A percentile compares a stretch with the other conserved stretches of the same genome.
These are phyloP conservation scores for Metroxylon sagu DNA, from an alignment of 176 grass and related monocot species.

Conservation along the genomic window DNA sequence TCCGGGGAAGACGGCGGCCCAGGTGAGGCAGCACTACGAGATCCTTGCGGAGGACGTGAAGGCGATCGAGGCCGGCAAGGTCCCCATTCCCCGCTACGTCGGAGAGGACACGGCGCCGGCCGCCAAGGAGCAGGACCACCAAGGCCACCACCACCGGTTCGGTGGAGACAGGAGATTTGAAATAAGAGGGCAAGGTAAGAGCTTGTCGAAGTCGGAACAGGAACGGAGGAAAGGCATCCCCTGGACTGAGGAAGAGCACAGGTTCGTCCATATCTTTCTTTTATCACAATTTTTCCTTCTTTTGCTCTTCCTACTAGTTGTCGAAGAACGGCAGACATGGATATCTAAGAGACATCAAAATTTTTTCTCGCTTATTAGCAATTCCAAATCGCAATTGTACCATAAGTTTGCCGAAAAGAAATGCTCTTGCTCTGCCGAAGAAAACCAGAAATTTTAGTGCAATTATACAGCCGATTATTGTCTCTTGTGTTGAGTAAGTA, in stretches of 20 bases:
- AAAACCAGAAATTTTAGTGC: no score
- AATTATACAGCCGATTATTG: no score
- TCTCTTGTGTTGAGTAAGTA: no score
- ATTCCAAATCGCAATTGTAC: no score
- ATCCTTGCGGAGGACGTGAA: slow-evolving; percentile 72
- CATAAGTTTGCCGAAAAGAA: no score
- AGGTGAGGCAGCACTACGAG: slow-evolving; percentile 74
- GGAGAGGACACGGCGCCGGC: slow-evolving; percentile 41
- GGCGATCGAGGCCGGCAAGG: slow-evolving; percentile 68
- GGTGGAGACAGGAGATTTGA: slow-evolving; percentile 32
- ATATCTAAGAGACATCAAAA: no score
- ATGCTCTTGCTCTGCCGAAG: no score
- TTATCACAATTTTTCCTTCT: background rate
- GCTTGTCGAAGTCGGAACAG: slow-evolving; percentile 75
- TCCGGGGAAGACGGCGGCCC: slow-evolving; percentile 50
- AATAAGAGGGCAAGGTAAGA: slow-evolving; percentile 38
- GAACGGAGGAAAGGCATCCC: slow-evolving; percentile 94
- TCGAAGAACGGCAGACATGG: no score
- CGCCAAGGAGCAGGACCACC: slow-evolving; percentile 14
- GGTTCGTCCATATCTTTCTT: slow-evolving; percentile 20
- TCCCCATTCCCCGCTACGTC: slow-evolving; percentile 54
- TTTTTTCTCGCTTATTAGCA: no score
- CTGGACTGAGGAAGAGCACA: slow-evolving; percentile 99
- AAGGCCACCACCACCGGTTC: slow-evolving; percentile 20
- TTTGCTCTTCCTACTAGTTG: background rate